These are phyloP conservation scores for Parascedosporium putredinis DNA, from an alignment of 2,329 filamentous ascomycete species.

Conservation along the genomic window DNA sequence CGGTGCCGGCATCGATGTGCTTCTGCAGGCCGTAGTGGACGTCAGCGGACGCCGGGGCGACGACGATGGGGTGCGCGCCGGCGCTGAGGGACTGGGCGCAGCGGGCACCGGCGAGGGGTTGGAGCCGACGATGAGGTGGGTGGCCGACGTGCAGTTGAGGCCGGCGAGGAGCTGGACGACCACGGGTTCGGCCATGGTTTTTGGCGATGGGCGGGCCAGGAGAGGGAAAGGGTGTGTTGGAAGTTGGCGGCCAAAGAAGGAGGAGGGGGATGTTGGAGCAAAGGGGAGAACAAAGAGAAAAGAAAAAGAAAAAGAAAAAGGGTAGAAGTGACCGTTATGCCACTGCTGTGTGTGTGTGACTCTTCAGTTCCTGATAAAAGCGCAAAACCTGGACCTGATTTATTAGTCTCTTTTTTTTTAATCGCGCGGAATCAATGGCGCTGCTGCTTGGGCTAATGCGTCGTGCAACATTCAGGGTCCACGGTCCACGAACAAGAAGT, in stretches of 20 bases:
- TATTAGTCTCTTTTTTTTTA: no score
- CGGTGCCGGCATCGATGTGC: constrained; percentile 53
- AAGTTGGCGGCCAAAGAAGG: no score
- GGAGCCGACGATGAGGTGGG: constrained; percentile 79
- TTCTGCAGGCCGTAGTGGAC: constrained; percentile 49
- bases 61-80: constrained; percentile 69
- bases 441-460: no score
- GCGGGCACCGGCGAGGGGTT: constrained; percentile 75
- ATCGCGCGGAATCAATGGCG: background rate
- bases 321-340: no score
- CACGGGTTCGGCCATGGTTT: constrained; percentile 12
- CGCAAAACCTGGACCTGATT: no score
- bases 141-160: constrained; percentile 55
- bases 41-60: constrained; percentile 57
- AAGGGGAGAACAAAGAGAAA: background rate
- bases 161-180: constrained; percentile 66
- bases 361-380: no score
- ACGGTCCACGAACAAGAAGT: background rate
- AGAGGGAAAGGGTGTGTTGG: no score
- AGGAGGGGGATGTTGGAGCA: background rate
- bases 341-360: no score
- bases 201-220: background rate
- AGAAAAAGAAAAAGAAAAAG: background rate
- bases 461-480: no score
- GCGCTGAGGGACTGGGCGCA: constrained; percentile 71